Evolutionary conservation across 2,329 filamentous ascomycete genomes (phyloP), one percentile per base, ranked within the genome.

Genomic region (Cryphonectria radicalis): DNA sequence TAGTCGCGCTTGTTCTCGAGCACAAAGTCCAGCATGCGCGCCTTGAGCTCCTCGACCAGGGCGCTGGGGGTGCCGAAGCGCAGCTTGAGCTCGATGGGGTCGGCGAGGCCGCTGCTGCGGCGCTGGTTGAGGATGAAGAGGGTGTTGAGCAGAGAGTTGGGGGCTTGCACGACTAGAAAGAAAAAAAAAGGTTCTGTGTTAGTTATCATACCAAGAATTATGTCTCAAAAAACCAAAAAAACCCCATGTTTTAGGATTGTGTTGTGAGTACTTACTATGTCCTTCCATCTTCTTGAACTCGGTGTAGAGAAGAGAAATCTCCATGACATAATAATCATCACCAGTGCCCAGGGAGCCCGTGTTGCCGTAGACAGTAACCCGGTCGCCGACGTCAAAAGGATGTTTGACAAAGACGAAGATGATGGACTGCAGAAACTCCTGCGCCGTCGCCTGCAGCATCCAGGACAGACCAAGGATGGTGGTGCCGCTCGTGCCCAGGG

Each of bases 231-330:
- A n/a, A n/a, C n/a, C n/a, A n/a, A n/a, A n/a, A n/a, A n/a, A n/a
- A n/a, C n/a, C n/a, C n/a, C n/a, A n/a, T n/a, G n/a, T n/a, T n/a
- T n/a, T n/a, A 28, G 28, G 28, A 28, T 28, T 7, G 37, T 37
- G 37, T 10, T 37, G 37, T 10, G 10, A 37, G 7, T 37, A 67
- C 66, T 60, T 28, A 67, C 66, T 92, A 77, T 98, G 95, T 1
- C 95, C 95, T 81, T 98, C 92, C 93, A 98, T 95, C 85, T 98
- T 98, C 86, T 98, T 98, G 85, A 98, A 98, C 78, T 98, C 95
- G 19, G 95, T 98, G 80, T 96, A 98, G 22, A 98, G 87, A 1
- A 98, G 86, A 1, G 94, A 92, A 69, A 98, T 97, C 78, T 97
- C 93, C 69, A 97, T 97, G 68, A 98, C 95, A 75, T 97, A 98